These are phyloP conservation scores for Pseudogymnoascus sp. DNA, from an alignment of 2,329 filamentous ascomycete genomes.

Conservation along the genomic window DNA sequence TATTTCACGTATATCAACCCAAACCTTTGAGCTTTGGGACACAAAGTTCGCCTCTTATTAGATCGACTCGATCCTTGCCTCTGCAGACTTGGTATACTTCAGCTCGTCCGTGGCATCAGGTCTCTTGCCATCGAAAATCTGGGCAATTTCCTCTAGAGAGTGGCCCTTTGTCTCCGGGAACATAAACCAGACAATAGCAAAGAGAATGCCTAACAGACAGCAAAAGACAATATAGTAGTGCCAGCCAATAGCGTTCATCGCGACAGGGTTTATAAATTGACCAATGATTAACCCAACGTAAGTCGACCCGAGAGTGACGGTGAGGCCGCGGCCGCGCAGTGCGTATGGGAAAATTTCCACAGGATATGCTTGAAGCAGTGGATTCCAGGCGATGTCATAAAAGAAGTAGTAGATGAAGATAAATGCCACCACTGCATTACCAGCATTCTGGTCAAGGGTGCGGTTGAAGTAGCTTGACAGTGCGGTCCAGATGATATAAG, in stretches of 20 bases:
- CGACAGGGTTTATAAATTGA: slow-evolving; percentile 35
- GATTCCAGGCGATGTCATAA: slow-evolving; percentile 32
- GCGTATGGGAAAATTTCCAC: slow-evolving; percentile 33
- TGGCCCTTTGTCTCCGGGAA: slow-evolving; percentile 30
- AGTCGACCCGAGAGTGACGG: slow-evolving; percentile 24
- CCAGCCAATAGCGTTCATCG: slow-evolving; percentile 31
- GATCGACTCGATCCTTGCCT: slow-evolving; percentile 62
- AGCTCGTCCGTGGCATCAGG: slow-evolving; percentile 60
- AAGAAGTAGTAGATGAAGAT: slow-evolving; percentile 39
- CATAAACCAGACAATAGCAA: slow-evolving; percentile 32
- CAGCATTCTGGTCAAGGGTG: slow-evolving; percentile 22
- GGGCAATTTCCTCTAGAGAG: slow-evolving; percentile 26
- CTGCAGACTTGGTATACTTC: slow-evolving; percentile 34
- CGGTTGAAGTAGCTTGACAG: not conserved
- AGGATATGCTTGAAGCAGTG: slow-evolving; percentile 32
- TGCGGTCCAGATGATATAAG: slow-evolving; percentile 12
- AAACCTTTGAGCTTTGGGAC: too few relatives aligned
- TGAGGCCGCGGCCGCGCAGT: slow-evolving; percentile 29
- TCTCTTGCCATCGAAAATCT: slow-evolving; percentile 23
- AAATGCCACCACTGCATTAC: slow-evolving; percentile 38
- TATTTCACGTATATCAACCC: too few relatives aligned
- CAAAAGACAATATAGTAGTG: slow-evolving; percentile 35
- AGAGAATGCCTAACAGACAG: slow-evolving; percentile 27
- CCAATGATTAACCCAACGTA: slow-evolving; percentile 24
- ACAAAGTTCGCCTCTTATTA: not conserved